Base-by-base conservation (phyloP, 163 green algal genomes). In the Scenedesmus sp. region DNA sequence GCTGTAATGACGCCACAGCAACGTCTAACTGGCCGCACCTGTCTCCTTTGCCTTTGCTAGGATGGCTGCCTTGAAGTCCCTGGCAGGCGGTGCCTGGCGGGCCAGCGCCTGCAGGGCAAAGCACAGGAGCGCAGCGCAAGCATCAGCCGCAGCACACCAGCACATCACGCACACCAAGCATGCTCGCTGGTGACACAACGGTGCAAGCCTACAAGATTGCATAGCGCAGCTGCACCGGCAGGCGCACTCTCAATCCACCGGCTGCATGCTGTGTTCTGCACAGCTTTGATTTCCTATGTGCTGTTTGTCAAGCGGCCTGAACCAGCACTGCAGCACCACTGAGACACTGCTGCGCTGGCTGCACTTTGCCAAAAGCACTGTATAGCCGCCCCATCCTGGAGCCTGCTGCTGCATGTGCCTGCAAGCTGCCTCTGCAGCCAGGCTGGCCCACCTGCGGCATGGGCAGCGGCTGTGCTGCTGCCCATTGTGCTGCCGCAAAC, bases 31-130 rank as follows among this genome's bases (percentile, higher is more conserved):
- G 5, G 64, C 26, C n/a, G 6, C 82, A 95, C 94, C 94, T 81
- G 96, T 98, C 70, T 94, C 91, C 81, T 94, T 70, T 13, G 92
- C 82, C 70, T 96, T 96, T 2, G 92, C 94, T 34, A 94, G 82
- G 34, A 99, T 93, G 8, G 98, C 97, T 55, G 94, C 97, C 85
- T 99, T 98, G 94, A 99, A 99, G 93, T 99, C 98, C 0, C 97
- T 93, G 1, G 97, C 52, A 0, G 96, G 93, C 1, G 93, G 86
- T 20, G 94, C 94, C 81, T 79, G 92, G 85, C 96, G 95, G 20
- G 96, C 91, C 15, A 91, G 59, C 23, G 46, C 66, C 85, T 90
- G 85, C 85, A 82, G 20, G 7, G 54, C 4, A 79, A 23, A 2
- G 4, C 4, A 57, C 4, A 23, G 73, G 46, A 12, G 26, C 54